Base-by-base conservation (phyloP, 768 basidiomycete genomes). In the Exidia glandulosa region DNA sequence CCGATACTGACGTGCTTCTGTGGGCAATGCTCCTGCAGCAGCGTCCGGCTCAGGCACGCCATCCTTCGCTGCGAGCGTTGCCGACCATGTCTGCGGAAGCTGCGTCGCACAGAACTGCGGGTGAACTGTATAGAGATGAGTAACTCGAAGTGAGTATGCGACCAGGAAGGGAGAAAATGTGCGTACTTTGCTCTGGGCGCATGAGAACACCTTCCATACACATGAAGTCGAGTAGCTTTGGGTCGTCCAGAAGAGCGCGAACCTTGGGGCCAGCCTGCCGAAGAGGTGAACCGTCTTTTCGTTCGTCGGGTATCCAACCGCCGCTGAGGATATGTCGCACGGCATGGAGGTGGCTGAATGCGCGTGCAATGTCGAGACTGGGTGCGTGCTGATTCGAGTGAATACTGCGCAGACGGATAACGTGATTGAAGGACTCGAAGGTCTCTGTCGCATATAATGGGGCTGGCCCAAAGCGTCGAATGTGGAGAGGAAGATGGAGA, bases 261-360 rank as follows among this genome's bases (percentile, higher is more conserved):
- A 45, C 6, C 6, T n/a, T 13, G 41, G 41, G 41, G 41, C 41
- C 41, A 6, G 41, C 41, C 41, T 45, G 41, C 3, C 41, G 41
- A 19, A 45, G 41, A 4, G 41, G 41, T 19, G 41, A 5, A 16
- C 16, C 41, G 41, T 4, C 16, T 16, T 5, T n/a, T 16, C 23
- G 16, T 45, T 13, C 14, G 16, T 5, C 41, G 5, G 41, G 41
- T 4, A 45, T 45, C 41, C 41, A 74, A 0, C 78, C 72, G 33
- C 76, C 67, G 50, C 64, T 62, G 48, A 74, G 37, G 56, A 67
- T 5, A 45, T 73, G 69, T 66, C 73, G 71, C 32, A 70, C 58
- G 2, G 59, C 56, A 32, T 70, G 67, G 29, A 64, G 45, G 5
- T 63, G 59, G 0, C 66, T 67, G 27, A 57, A 56, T 34, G 45